These are phyloP conservation scores for Mimosa bimucronata DNA, from an alignment of 306 rosid genomes.

Conservation along the genomic window DNA sequence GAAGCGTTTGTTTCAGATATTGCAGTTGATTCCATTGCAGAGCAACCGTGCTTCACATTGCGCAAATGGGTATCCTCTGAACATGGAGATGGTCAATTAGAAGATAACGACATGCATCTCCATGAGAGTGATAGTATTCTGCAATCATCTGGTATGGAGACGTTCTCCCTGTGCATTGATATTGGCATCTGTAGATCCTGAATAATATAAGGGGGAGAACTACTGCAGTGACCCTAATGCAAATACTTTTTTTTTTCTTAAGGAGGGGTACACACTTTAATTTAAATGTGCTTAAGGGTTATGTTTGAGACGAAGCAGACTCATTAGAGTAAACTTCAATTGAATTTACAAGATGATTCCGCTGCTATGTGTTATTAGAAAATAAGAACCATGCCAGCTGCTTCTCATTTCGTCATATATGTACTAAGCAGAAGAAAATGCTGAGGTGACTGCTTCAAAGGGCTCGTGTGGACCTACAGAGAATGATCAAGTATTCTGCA, in stretches of 20 bases:
- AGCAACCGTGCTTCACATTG: constrained; percentile 53
- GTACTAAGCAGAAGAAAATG: constrained; percentile 33
- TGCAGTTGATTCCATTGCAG: constrained; percentile 35
- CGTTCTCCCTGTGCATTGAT: constrained; percentile 16
- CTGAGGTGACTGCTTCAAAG: constrained; percentile 39
- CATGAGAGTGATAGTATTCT: constrained; percentile 41
- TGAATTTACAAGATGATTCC: constrained; percentile 22
- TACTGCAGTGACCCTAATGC: constrained; percentile 2
- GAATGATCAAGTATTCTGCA: constrained; percentile 51
- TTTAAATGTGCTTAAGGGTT: background rate
- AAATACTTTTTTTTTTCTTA: background rate
- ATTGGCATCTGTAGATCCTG: background rate
- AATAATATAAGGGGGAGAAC: constrained; percentile 4
- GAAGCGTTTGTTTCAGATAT: constrained; percentile 31
- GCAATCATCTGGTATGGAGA: constrained; percentile 46
- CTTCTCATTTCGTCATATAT: constrained; percentile 39
- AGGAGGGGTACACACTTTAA: background rate
- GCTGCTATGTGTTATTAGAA: constrained; percentile 25
- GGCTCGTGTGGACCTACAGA: constrained; percentile 39
- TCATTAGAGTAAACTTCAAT: constrained; percentile 22
- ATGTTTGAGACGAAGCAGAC: constrained; percentile 1
- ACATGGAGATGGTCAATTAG: constrained; percentile 31
- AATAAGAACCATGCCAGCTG: constrained; percentile 9
- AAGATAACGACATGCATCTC: constrained; percentile 46
- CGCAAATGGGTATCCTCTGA: constrained; percentile 69